Base-by-base conservation (phyloP, 2,329 filamentous ascomycete genomes). In the Albifimbria verrucaria region DNA sequence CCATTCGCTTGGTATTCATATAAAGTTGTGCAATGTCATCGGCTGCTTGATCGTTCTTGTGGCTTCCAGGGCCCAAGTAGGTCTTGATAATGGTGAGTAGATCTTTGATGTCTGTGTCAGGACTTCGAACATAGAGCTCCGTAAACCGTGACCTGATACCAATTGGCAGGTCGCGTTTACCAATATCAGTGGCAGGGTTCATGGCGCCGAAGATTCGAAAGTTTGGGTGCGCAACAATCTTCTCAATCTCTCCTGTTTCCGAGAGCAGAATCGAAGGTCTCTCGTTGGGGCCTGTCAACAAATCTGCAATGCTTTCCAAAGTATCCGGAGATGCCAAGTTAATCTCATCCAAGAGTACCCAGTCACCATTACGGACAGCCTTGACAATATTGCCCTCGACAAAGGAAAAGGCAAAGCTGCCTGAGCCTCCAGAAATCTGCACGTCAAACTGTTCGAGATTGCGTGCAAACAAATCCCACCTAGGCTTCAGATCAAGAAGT, bases 151-250 rank as follows among this genome's bases (percentile, higher is more conserved):
- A 96, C 52, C 93, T 82, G 43, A 97, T 84, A 2, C 93, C 92
- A 51, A 90, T 85, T 1, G 93, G 92, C 17, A 99, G 76, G 69
- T 99, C 94, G 52, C 93, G 87, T 73, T 99, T 99, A 55, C 95
- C 94, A 52, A 97, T 86, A 74, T 99, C 94, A 3, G 94, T 99
- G 5, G 94, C 94, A 25, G 94, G 94, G 65, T 99, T 99, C 94
- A 99, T 99, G 24, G 95, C 94, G 49, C 90, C 95, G 66, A 99
- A 99, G 15, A 99, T 89, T 39, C 94, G 86, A 69, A 99, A 99
- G 58, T 96, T 86, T 0, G 91, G 87, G 69, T 99, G 93, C 1
- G 92, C 94, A 55, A 87, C 81, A 32, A 99, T 87, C 58, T 92
- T 85, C 69, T 97, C 91, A 43, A 96, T 90, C 61, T 94, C 92